A percentile compares a stretch with the other conserved stretches of the same genome.
Conservation (phyloP, 371 early-diverging fungal genomes). For the Actinomucor elegans region DNA sequence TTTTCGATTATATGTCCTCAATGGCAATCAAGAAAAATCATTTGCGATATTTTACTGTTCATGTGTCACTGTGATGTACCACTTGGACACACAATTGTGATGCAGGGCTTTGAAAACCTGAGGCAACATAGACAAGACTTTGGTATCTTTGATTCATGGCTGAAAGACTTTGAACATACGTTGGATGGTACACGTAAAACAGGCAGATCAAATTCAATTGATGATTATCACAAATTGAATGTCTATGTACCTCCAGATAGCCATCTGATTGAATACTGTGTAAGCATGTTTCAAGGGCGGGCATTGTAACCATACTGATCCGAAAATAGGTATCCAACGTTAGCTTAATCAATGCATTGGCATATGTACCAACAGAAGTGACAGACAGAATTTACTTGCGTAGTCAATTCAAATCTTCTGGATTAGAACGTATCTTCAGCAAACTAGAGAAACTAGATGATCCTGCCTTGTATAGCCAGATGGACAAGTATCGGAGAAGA, state of each 20-base stretch:
- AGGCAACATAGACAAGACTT: conserved; percentile 48
- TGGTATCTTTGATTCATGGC: conserved; percentile 74
- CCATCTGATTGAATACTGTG: conserved; percentile 70
- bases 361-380: conserved; percentile 71
- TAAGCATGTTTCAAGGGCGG: conserved; percentile 33
- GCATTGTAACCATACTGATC: no score
- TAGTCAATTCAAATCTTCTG: conserved; percentile 67
- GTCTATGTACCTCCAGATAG: conserved; percentile 58
- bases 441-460: conserved; percentile 67
- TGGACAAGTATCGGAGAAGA: conserved; percentile 68
- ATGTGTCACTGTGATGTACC: conserved; percentile 76
- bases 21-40: conserved; percentile 66
- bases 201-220: conserved; percentile 62
- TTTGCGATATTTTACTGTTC: conserved; percentile 74
- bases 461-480: conserved; percentile 64
- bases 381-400: conserved; percentile 69
- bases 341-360: conserved; percentile 73
- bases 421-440: conserved; percentile 49
- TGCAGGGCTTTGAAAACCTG: conserved; percentile 50
- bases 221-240: conserved; percentile 59
- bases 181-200: conserved; percentile 70
- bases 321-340: conserved; percentile 69
- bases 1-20: conserved; percentile 73
- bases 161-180: conserved; percentile 67
- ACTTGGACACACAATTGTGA: conserved; percentile 63